These are phyloP conservation scores for Zalaria sp. DNA, from an alignment of 2,329 filamentous ascomycete species.

Conservation along the genomic window DNA sequence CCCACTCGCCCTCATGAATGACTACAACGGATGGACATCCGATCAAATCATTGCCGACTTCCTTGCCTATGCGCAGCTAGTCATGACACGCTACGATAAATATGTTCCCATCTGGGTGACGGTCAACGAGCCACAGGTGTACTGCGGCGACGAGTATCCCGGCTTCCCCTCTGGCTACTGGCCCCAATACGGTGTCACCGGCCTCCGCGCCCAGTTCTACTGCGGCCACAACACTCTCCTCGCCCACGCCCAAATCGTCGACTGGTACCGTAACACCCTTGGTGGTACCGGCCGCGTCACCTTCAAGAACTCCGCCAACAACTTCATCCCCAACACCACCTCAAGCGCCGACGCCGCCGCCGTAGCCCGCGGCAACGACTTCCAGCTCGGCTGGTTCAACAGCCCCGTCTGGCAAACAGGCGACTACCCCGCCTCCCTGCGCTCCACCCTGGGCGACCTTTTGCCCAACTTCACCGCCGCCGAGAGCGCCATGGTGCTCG, in stretches of 20 bases:
- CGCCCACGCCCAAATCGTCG: conserved; percentile 24
- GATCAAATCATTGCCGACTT: conserved; percentile 24
- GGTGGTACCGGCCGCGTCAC: conserved; percentile 20
- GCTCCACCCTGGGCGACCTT: conserved; percentile 18
- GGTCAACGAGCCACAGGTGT: conserved; percentile 23
- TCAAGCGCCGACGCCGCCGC: conserved; percentile 17
- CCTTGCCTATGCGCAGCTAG: conserved; percentile 24
- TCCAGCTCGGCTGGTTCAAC: conserved; percentile 25
- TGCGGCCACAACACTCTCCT: conserved; percentile 22
- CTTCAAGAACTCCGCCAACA: conserved; percentile 26
- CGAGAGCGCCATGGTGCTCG: conserved; percentile 17
- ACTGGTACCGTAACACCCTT: conserved; percentile 29
- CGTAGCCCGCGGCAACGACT: conserved; percentile 18
- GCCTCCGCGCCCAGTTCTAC: conserved; percentile 9
- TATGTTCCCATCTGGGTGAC: conserved; percentile 27
- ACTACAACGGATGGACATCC: conserved; percentile 25
- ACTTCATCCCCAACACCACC: conserved; percentile 20
- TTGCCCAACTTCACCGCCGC: conserved; percentile 18
- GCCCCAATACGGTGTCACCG: neutral
- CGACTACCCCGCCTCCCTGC: conserved; percentile 27
- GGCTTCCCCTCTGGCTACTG: conserved; percentile 9
- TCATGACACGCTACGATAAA: conserved; percentile 23
- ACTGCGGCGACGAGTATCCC: conserved; percentile 4
- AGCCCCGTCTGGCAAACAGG: conserved; percentile 29
- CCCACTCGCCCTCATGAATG: conserved; percentile 8